phyloP scores from a whole-genome alignment of 1,284 basidiomycete species.

The Cryptococcus neoformans region DNA sequence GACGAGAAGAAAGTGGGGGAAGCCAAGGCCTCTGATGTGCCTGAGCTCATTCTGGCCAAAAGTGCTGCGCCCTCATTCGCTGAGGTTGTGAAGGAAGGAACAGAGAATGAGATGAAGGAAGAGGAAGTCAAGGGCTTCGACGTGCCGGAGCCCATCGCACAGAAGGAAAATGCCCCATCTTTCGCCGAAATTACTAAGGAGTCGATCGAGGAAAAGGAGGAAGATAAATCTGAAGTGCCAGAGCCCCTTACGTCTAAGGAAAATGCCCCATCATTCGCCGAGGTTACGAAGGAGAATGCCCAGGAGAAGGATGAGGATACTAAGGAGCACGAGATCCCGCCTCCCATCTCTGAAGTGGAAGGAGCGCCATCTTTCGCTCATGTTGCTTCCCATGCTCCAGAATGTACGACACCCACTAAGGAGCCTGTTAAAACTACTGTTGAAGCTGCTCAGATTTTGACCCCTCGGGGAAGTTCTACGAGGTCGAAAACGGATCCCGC shows the following conservation, averaged over 20 bases:
- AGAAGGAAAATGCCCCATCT: neutral
- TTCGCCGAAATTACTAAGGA: neutral
- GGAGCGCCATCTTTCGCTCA: neutral
- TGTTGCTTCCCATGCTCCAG: neutral
- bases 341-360: neutral
- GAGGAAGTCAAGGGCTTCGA: slow-evolving; percentile 8
- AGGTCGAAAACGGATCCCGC: neutral
- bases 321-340: neutral
- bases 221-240: too few species aligned
- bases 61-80: neutral
- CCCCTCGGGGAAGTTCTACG: neutral
- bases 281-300: neutral
- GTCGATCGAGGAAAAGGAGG: neutral
- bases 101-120: neutral
- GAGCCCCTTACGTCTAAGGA: neutral
- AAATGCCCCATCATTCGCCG: neutral
- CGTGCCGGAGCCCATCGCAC: neutral
- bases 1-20: neutral
- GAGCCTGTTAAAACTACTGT: neutral
- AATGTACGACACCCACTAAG: neutral
- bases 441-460: neutral
- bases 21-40: neutral
- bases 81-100: neutral
- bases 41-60: neutral
- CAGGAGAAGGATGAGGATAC: neutral